Evolutionary conservation across 108 stramenopile genomes (phyloP).

Genomic region (Cyclostephanos tholiformis): DNA sequence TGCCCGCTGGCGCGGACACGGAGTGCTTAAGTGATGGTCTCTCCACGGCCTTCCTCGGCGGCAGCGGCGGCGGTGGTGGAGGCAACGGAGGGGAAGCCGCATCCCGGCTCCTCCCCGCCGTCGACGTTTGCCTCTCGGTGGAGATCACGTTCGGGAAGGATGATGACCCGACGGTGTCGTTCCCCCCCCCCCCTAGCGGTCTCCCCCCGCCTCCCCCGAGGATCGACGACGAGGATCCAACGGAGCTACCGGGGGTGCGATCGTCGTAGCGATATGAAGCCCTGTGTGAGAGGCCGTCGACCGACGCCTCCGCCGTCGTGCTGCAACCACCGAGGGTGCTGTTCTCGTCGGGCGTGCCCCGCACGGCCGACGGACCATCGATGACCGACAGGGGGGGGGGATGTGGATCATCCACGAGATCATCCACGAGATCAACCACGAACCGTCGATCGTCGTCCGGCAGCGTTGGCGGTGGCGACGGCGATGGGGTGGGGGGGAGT

Average conservation of each 20-base stretch:
- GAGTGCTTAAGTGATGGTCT: slow-evolving; percentile 10
- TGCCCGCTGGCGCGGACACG: background rate
- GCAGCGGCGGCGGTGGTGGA: background rate
- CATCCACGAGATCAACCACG: too few relatives aligned
- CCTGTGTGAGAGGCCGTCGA: background rate
- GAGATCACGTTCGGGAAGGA: background rate
- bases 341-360: slow-evolving; percentile 9
- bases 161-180: background rate
- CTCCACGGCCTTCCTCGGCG: background rate
- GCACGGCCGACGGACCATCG: slow-evolving; percentile 3
- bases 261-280: background rate
- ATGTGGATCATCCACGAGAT: too few relatives aligned
- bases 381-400: slow-evolving; percentile 1
- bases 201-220: background rate
- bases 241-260: background rate
- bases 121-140: background rate
- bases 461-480: background rate
- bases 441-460: too few relatives aligned
- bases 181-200: background rate
- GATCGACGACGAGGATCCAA: slow-evolving; percentile 4
- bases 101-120: background rate
- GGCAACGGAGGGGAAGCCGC: background rate
- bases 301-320: background rate
- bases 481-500: too few relatives aligned
- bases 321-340: background rate